These are phyloP conservation scores for Capronia epimyces DNA, from an alignment of 2,329 filamentous ascomycete genomes.

Conservation along the genomic window DNA sequence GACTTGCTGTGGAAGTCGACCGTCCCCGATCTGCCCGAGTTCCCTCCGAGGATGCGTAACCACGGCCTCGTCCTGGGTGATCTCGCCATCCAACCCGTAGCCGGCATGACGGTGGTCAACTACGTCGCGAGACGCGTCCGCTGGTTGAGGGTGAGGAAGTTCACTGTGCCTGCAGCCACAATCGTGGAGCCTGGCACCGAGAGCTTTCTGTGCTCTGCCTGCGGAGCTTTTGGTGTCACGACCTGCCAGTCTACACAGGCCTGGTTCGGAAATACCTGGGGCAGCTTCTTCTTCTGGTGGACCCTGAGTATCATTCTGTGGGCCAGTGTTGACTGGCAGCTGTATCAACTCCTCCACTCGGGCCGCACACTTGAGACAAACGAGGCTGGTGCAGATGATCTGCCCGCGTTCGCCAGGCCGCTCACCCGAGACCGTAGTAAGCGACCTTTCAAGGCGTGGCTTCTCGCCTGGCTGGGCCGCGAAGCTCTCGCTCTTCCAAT, in stretches of 20 bases:
- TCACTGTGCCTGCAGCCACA: slow-evolving; percentile 82
- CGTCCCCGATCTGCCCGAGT: slow-evolving; percentile 43
- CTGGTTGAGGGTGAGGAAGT: slow-evolving; percentile 91
- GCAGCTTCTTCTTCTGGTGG: slow-evolving; percentile 62
- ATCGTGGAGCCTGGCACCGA: slow-evolving; percentile 91
- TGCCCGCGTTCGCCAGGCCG: slow-evolving; percentile 64
- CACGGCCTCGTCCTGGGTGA: slow-evolving; percentile 82
- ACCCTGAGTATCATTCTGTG: slow-evolving; percentile 59
- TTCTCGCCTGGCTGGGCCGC: slow-evolving; percentile 75
- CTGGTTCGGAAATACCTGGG: slow-evolving; percentile 63
- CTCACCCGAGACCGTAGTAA: slow-evolving; percentile 1
- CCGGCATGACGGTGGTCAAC: slow-evolving; percentile 67
- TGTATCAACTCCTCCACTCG: slow-evolving; percentile 70
- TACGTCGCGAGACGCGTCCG: slow-evolving; percentile 77
- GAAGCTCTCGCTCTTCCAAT: slow-evolving; percentile 80
- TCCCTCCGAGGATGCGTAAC: slow-evolving; percentile 50
- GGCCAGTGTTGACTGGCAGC: slow-evolving; percentile 68
- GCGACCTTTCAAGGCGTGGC: slow-evolving; percentile 64
- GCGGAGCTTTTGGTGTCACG: slow-evolving; percentile 73
- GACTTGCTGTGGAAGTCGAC: slow-evolving; percentile 78
- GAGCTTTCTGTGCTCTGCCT: slow-evolving; percentile 73
- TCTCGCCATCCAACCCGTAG: slow-evolving; percentile 82
- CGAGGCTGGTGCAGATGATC: slow-evolving; percentile 44
- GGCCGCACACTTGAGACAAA: slow-evolving; percentile 58
- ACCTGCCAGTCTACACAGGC: slow-evolving; percentile 51